Conservation (phyloP, 108 stramenopile species). For the Cyclotella distinguenda region DNA sequence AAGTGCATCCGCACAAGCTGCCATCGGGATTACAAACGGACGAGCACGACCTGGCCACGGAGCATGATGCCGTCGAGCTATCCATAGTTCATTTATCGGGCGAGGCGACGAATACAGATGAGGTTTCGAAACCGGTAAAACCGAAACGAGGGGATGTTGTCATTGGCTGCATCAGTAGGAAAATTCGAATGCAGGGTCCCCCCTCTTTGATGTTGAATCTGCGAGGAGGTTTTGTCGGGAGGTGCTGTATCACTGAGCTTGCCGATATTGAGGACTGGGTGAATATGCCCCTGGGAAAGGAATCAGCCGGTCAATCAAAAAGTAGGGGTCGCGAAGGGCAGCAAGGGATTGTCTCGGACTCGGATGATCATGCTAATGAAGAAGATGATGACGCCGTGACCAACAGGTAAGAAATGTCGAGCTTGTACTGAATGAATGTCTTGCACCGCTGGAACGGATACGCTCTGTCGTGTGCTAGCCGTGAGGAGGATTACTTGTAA, state of each 20-base stretch:
- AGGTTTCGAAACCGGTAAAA: constrained; percentile 35
- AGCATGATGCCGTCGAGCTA: constrained; percentile 40
- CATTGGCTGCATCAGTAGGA: constrained; percentile 65
- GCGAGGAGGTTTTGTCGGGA: constrained; percentile 71
- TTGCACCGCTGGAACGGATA: constrained; percentile 60
- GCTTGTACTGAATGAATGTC: neutral
- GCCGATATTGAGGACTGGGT: constrained; percentile 79
- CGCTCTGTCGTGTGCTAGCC: constrained; percentile 30
- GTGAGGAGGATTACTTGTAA: constrained; percentile 49
- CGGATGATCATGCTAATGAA: constrained; percentile 49
- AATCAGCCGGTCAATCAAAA: neutral
- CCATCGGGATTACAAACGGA: constrained; percentile 24
- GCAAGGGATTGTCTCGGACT: constrained; percentile 33
- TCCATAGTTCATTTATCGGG: constrained; percentile 42
- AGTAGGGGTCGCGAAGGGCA: constrained; percentile 12
- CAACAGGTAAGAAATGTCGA: neutral
- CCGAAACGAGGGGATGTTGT: constrained; percentile 64
- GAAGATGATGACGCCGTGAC: constrained; percentile 41
- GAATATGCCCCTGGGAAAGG: constrained; percentile 82
- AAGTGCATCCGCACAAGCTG: constrained; percentile 28
- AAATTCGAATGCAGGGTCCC: constrained; percentile 40
- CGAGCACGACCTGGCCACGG: constrained; percentile 23
- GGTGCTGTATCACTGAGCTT: constrained; percentile 84
- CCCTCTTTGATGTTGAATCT: constrained; percentile 81
- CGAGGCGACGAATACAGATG: constrained; percentile 26